Evolutionary conservation across 805 yeast genomes (phyloP), one percentile per base, ranked within the genome.

Genomic region (Ogataea trehalophila): DNA sequence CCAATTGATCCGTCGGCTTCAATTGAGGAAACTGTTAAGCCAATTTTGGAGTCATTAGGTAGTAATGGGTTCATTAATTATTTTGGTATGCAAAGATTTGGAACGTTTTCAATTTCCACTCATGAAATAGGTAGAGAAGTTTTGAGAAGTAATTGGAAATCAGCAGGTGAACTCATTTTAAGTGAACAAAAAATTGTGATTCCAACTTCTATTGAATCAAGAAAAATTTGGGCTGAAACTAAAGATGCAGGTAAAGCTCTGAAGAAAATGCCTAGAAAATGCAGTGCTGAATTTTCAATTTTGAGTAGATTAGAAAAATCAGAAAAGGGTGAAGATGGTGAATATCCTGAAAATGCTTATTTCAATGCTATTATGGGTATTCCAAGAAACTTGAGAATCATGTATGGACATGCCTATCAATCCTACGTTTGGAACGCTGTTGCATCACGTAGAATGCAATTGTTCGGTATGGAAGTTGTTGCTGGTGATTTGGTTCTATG

Each of bases 31-130:
- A 69, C 74, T 4, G 70, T 89, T 16, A 62, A 65, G 14, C 62
- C 70, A 9, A 76, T 89, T 23, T 73, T 91, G 54, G 61, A 71
- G 5, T 76, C 88, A 0, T 70, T 92, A 44, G 70, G 72, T 43
- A 72, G 71, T 1, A 72, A 76, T 29, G 99, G 99, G 0, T 94
- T 88, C 60, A 85, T 94, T 53, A 94, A 94, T 66, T 94, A 94
- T 62, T 94, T 78, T 64, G 99, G 99, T n/a, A 85, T 94, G 91
- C 99, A 94, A 71, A 74, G 99, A 61, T 94, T 94, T 65, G 99
- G 99, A 29, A 91, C 99, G 0, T 92, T 89, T 61, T 87, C 97
- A 13, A 75, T 90, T 29, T 88, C 98, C 2, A 91, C 99, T 0
- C 97, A 94, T 66, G 77, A 75, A 31, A 74, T 91, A 45, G 99